Base-by-base conservation (phyloP, 2,329 filamentous ascomycete species). In the Fusarium sarcochroum region DNA sequence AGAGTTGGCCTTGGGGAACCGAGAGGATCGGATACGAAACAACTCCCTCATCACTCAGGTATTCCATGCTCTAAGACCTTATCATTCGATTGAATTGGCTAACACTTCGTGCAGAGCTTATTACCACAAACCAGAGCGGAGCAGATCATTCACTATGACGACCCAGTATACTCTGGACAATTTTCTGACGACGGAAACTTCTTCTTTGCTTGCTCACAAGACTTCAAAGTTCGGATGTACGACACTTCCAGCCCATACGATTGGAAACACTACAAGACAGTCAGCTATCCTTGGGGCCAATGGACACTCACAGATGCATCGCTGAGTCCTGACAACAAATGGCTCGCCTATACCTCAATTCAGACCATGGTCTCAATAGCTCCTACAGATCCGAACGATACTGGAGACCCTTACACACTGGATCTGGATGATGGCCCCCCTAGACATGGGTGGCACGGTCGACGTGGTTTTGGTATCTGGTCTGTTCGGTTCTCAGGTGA, bases 101-200 rank as follows among this genome's bases (percentile, higher is more conserved):
- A 37, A 73, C 45, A 27, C 11, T 20, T 21, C 8, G 32, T 20
- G 3, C 15, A 96, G 87, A 86, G 86, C 30, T 86, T 97, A 82
- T 89, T 98, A 60, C 95, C 96, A 1, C 86, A 87, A 4, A 91
- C 90, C 0, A 87, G 87, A 23, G 91, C 93, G 1, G 95, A 98
- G 76, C 92, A 92, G 74, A 92, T 97, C 64, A 91, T 98, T 65
- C 92, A 97, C 74, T 97, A 94, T 76, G 89, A 94, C 56, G 87
- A 91, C 7, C 90, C 93, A 40, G 94, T 96, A 53, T 98, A 98
- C 76, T 97, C 93, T 5, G 96, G 96, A 2, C 95, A 98, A 76
- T 99, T 98, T 77, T 97, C 93, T 1, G 93, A 97, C 69, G 96
- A 99, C 73, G 96, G 96, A 25, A 97, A 97, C 79, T 98, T 98